Conservation (phyloP, 495 filamentous ascomycete genomes). For the Cercophora sp. region DNA sequence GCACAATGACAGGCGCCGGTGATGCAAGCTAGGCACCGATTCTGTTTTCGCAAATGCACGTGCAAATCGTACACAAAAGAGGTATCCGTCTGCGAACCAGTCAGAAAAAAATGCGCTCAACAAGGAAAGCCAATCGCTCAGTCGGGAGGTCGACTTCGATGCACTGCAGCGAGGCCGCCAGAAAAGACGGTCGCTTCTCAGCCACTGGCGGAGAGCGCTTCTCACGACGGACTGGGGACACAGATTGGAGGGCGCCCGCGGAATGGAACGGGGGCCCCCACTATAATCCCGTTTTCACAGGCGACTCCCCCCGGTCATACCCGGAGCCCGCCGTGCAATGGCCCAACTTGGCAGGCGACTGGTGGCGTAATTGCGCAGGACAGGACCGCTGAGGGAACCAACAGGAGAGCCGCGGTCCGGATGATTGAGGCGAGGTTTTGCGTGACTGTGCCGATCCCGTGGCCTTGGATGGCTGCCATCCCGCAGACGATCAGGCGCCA, state of each 20-base stretch:
- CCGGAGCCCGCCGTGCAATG: not conserved
- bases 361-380: not conserved
- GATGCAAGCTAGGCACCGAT: not conserved
- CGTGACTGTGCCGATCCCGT: not conserved
- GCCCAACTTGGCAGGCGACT: not conserved
- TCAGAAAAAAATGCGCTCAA: not conserved
- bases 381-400: not conserved
- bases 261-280: too few relatives aligned
- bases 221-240: not conserved
- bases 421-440: not conserved
- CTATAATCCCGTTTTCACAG: not conserved
- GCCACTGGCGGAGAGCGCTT: not conserved
- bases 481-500: not conserved
- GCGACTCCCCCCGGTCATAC: not conserved
- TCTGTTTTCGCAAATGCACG: too few relatives aligned
- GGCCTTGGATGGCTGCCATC: not conserved
- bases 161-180: not conserved
- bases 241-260: too few relatives aligned
- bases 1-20: not conserved
- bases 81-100: not conserved
- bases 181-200: not conserved
- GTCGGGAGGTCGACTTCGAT: not conserved
- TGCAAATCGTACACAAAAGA: not conserved
- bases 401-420: not conserved
- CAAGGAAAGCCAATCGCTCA: not conserved